Percentiles rank a stretch among this genome's conserved stretches.
These are phyloP conservation scores for Aspergillus amoenus DNA, from an alignment of 2,329 filamentous ascomycete species.

Conservation along the genomic window DNA sequence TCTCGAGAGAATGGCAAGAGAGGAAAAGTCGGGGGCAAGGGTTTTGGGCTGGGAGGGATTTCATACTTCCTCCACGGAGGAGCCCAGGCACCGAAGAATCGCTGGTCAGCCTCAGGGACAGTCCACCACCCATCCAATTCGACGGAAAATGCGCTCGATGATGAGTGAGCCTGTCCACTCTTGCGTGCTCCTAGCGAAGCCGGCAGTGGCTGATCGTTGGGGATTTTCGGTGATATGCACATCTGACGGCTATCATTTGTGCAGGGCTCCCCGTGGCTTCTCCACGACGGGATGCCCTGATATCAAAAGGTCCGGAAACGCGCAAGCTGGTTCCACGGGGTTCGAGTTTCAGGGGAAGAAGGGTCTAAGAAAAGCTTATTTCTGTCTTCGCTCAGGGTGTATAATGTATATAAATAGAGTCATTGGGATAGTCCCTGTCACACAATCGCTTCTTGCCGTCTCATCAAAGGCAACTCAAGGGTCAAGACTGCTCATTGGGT, in stretches of 20 bases:
- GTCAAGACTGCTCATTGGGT: neutral
- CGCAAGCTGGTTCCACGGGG: constrained; percentile 23
- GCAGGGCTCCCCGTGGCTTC: neutral
- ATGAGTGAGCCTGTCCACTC: constrained; percentile 9
- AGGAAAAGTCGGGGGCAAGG: neutral
- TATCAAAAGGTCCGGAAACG: constrained; percentile 18
- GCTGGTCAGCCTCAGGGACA: constrained; percentile 5
- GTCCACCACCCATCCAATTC: neutral
- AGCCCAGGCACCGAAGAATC: constrained; percentile 6
- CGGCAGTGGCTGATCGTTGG: constrained; percentile 13
- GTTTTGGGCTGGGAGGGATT: neutral
- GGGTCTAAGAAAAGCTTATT: constrained; percentile 17
- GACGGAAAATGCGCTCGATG: constrained; percentile 3
- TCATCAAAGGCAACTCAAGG: neutral
- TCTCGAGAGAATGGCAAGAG: constrained; percentile 5
- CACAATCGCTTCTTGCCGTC: neutral
- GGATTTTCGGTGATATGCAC: constrained; percentile 17
- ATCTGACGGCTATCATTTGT: constrained; percentile 15
- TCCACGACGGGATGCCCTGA: constrained; percentile 13
- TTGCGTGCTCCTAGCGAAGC: constrained; percentile 10
- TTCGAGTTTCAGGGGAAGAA: constrained; percentile 13
- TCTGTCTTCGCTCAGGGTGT: neutral
- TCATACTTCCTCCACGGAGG: constrained; percentile 11
- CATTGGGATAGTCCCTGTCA: neutral
- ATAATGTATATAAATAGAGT: constrained; percentile 18